Evolutionary conservation across 1,284 basidiomycete genomes (phyloP), one percentile per base, ranked within the genome.

Genomic region (Microbotryum lychnidis-dioicae): DNA sequence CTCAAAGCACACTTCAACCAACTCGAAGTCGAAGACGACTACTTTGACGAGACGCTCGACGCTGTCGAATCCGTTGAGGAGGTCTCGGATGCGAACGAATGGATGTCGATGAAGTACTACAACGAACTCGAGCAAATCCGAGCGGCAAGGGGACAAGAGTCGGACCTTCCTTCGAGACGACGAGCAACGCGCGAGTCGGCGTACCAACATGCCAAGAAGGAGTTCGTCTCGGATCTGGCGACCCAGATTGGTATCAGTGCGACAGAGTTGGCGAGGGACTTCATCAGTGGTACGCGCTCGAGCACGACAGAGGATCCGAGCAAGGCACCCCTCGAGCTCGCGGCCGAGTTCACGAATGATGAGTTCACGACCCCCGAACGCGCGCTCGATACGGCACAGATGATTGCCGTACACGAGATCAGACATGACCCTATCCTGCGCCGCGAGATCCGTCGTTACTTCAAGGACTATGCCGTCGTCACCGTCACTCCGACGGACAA

Each of bases 361-460:
- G 52, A 63, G 20, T 76, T 72, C 67, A 29, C 62, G 5, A 63
- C 64, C 6, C 57, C 69, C 3, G 69, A 73, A 14, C 64, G 66
- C 20, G 76, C 73, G 8, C 69, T 78, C 23, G 54, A 66, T 10
- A 83, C 83, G 44, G 90, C 93, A 9, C 85, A 89, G 60, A 83
- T 89, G 79, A 87, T 98, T 64, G 78, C 97, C 46, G 83, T 87
- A 14, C 90, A 87, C 1, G 96, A 99, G 75, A 82, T 98, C 23
- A 89, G 91, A 27, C 91, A 89, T 71, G 93, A 99, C 74, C 96
- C 94, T 10, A 78, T 91, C 21, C 81, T 99, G 51, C 83, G 91
- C 58, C 84, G 87, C 66, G 82, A 87, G 66, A 84, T 91, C 48
- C 84, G 94, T 57, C 81, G 85, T 56, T 76, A 84, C 31, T 93